Conservation (phyloP, 352 stramenopile genomes). For the Pythium chondricola region DNA sequence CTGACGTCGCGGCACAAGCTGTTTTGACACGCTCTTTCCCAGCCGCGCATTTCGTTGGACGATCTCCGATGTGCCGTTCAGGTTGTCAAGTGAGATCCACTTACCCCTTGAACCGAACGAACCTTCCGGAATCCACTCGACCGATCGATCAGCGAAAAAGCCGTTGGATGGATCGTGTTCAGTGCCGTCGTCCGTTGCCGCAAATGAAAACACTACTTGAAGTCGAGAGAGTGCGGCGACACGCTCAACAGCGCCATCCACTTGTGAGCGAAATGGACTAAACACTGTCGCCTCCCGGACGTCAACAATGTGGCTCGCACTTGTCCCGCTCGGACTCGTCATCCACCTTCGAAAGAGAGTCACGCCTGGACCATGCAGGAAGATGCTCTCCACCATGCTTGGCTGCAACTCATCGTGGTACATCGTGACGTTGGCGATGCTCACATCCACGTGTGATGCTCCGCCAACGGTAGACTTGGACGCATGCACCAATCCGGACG, state of each 20-base stretch:
- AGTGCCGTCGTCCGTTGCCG: slow-evolving; percentile 36
- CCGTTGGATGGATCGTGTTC: slow-evolving; percentile 23
- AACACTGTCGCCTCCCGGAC: slow-evolving; percentile 38
- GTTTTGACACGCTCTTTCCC: slow-evolving; percentile 49
- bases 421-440: slow-evolving; percentile 70
- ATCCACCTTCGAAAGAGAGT: slow-evolving; percentile 55
- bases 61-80: slow-evolving; percentile 57
- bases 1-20: slow-evolving; percentile 22
- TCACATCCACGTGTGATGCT: slow-evolving; percentile 25
- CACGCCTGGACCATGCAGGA: slow-evolving; percentile 46
- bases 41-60: slow-evolving; percentile 65
- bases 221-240: slow-evolving; percentile 45
- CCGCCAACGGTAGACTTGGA: slow-evolving; percentile 72
- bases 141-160: slow-evolving; percentile 49
- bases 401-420: slow-evolving; percentile 69
- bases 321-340: slow-evolving; percentile 15
- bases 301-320: slow-evolving; percentile 32
- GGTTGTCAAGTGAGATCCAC: slow-evolving; percentile 61
- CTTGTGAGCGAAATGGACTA: slow-evolving; percentile 36
- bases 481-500: slow-evolving; percentile 58
- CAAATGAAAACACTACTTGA: slow-evolving; percentile 75
- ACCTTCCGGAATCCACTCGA: slow-evolving; percentile 72
- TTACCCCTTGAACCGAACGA: slow-evolving; percentile 37
- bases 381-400: slow-evolving; percentile 51
- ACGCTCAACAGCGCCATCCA: slow-evolving; percentile 26